Conservation (phyloP, 2,329 filamentous ascomycete species). For the Periconia digitata region DNA sequence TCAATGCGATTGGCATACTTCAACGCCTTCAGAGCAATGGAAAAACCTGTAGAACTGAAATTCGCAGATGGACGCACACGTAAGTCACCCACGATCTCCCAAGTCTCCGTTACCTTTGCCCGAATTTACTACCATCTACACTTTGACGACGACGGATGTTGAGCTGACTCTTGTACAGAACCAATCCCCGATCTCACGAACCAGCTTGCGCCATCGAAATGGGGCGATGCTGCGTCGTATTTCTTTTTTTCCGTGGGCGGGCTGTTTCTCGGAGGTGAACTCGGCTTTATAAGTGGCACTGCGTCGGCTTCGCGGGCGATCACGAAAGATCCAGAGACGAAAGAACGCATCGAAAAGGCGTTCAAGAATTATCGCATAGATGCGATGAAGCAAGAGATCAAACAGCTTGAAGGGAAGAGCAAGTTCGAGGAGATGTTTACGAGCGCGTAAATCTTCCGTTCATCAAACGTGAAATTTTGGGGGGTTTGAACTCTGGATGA, state of each 20-base stretch:
- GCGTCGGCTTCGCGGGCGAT: constrained; percentile 58
- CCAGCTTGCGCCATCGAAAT: constrained; percentile 57
- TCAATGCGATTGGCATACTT: constrained; percentile 61
- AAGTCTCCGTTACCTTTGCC: not conserved
- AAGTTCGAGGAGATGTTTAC: constrained; percentile 32
- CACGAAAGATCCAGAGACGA: constrained; percentile 55
- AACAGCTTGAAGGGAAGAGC: constrained; percentile 53
- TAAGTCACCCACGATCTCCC: too few relatives aligned
- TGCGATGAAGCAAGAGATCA: constrained; percentile 61
- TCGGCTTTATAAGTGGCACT: constrained; percentile 61
- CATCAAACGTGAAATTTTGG: too few relatives aligned
- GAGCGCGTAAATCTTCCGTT: constrained; percentile 1
- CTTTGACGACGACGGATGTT: not conserved
- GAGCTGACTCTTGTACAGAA: constrained; percentile 46
- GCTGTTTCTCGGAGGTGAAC: constrained; percentile 65
- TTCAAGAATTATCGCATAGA: constrained; percentile 66
- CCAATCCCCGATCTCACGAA: constrained; percentile 63
- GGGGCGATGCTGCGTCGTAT: constrained; percentile 65
- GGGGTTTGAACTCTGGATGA: too few relatives aligned
- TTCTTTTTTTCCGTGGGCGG: constrained; percentile 64
- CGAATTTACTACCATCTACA: not conserved
- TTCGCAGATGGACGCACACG: constrained; percentile 64
- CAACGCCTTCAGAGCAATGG: constrained; percentile 60
- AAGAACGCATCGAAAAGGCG: constrained; percentile 62
- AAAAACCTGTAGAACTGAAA: constrained; percentile 63